Conservation (phyloP, 768 basidiomycete species). For the Trametes coccinea region DNA sequence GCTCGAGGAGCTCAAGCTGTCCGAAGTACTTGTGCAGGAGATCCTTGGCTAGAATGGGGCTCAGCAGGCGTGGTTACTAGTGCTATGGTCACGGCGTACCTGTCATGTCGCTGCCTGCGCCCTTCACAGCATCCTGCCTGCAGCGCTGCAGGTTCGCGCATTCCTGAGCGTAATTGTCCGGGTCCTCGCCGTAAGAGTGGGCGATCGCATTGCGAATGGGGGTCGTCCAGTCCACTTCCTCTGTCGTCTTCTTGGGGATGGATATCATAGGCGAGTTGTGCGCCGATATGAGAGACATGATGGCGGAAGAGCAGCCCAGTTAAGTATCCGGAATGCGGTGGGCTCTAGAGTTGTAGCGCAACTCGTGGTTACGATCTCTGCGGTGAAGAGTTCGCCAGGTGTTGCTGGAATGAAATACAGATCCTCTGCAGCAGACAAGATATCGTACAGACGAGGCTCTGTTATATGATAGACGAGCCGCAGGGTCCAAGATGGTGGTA, state of each 20-base stretch:
- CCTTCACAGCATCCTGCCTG: slow-evolving; percentile 93
- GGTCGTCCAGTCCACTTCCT: slow-evolving; percentile 94
- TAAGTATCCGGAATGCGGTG: too few relatives aligned
- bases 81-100: slow-evolving; percentile 46
- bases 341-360: too few relatives aligned
- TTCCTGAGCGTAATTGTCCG: slow-evolving; percentile 85
- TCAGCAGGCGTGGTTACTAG: too few relatives aligned
- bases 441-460: too few relatives aligned
- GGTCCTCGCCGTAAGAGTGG: slow-evolving; percentile 91
- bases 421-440: too few relatives aligned
- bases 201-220: slow-evolving; percentile 85
- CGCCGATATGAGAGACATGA: slow-evolving; percentile 49
- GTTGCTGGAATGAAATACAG: too few relatives aligned
- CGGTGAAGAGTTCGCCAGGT: too few relatives aligned
- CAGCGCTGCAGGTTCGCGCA: slow-evolving; percentile 84
- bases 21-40: slow-evolving; percentile 99
- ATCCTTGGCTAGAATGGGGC: slow-evolving; percentile 65
- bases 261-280: slow-evolving; percentile 87
- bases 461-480: too few relatives aligned
- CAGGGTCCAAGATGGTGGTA: not conserved
- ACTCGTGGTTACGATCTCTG: too few relatives aligned
- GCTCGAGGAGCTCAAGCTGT: slow-evolving; percentile 94
- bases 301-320: not conserved
- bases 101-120: slow-evolving; percentile 95
- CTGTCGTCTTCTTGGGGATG: slow-evolving; percentile 92